These are phyloP conservation scores for Alternaria triticina DNA, from an alignment of 2,329 filamentous ascomycete genomes.

Conservation along the genomic window DNA sequence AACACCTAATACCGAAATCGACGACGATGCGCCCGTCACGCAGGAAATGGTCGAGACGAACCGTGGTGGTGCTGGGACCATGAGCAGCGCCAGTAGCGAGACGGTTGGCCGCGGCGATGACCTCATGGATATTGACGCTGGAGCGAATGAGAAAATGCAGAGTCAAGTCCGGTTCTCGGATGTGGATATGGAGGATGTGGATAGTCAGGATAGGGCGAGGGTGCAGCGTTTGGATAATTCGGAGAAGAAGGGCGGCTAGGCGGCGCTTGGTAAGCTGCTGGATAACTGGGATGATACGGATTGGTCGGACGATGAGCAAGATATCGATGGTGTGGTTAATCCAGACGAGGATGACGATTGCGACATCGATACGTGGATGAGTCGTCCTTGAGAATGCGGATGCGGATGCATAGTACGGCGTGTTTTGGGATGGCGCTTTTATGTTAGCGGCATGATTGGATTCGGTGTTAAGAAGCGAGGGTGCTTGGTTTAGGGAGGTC, in stretches of 20 bases:
- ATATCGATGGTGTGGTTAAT: background rate
- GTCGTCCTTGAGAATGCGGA: background rate
- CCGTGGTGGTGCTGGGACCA: slow-evolving; percentile 16
- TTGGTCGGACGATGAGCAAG: background rate
- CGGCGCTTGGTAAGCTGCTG: too few relatives aligned
- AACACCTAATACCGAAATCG: slow-evolving; percentile 44
- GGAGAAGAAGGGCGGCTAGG: slow-evolving; percentile 34
- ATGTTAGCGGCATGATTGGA: background rate
- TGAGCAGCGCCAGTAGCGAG: slow-evolving; percentile 32
- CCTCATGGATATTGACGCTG: slow-evolving; percentile 27
- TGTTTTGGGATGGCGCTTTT: background rate
- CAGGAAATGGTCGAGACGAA: slow-evolving; percentile 38
- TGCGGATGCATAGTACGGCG: background rate
- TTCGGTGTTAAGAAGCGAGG: background rate
- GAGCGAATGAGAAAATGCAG: background rate
- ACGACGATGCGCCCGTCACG: slow-evolving; percentile 24
- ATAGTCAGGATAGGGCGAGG: slow-evolving; percentile 17
- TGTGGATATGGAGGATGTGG: slow-evolving; percentile 32
- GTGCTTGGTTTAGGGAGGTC: background rate
- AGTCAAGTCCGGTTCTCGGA: slow-evolving; percentile 23
- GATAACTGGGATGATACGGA: background rate
- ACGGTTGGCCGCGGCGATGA: slow-evolving; percentile 26
- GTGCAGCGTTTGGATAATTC: slow-evolving; percentile 32
- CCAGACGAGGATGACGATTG: background rate
- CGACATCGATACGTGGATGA: background rate